phyloP scores from a whole-genome alignment of 1,139 yeast species.

The Blastobotrys aristatus region DNA sequence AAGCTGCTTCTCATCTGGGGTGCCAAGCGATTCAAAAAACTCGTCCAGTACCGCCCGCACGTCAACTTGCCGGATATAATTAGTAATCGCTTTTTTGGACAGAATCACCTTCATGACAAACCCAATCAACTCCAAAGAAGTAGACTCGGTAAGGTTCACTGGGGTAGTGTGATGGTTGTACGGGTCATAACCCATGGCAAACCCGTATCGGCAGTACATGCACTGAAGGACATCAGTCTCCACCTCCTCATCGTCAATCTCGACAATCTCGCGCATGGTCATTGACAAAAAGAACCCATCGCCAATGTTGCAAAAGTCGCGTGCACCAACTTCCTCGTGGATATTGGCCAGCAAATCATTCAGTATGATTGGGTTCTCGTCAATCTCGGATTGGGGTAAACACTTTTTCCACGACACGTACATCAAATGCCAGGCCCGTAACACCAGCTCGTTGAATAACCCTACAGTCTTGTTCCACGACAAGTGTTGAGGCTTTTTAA shows the following conservation, averaged over 20 bases:
- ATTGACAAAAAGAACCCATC: slow-evolving; percentile 58
- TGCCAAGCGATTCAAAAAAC: slow-evolving; percentile 68
- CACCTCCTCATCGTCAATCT: slow-evolving; percentile 40
- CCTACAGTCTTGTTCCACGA: slow-evolving; percentile 36
- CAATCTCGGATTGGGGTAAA: slow-evolving; percentile 22
- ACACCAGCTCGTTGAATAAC: slow-evolving; percentile 50
- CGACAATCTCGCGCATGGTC: slow-evolving; percentile 51
- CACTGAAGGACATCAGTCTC: slow-evolving; percentile 69
- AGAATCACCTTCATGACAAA: slow-evolving; percentile 62
- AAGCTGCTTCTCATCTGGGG: slow-evolving; percentile 43
- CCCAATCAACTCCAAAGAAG: slow-evolving; percentile 55
- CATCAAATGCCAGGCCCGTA: slow-evolving; percentile 41
- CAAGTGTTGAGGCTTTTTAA: slow-evolving; percentile 31
- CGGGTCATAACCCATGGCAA: slow-evolving; percentile 56
- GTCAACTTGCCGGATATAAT: slow-evolving; percentile 51
- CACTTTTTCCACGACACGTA: slow-evolving; percentile 28
- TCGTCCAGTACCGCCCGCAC: slow-evolving; percentile 67
- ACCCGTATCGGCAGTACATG: slow-evolving; percentile 71
- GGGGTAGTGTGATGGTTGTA: slow-evolving; percentile 60
- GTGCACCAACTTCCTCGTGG: slow-evolving; percentile 69
- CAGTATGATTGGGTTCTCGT: slow-evolving; percentile 28
- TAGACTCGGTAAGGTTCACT: slow-evolving; percentile 39
- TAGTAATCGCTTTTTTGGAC: slow-evolving; percentile 53
- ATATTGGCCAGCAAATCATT: slow-evolving; percentile 50
- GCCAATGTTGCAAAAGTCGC: slow-evolving; percentile 64